Base-by-base conservation (phyloP, 169 alveolate genomes). In the Cryptosporidium viatorum region DNA sequence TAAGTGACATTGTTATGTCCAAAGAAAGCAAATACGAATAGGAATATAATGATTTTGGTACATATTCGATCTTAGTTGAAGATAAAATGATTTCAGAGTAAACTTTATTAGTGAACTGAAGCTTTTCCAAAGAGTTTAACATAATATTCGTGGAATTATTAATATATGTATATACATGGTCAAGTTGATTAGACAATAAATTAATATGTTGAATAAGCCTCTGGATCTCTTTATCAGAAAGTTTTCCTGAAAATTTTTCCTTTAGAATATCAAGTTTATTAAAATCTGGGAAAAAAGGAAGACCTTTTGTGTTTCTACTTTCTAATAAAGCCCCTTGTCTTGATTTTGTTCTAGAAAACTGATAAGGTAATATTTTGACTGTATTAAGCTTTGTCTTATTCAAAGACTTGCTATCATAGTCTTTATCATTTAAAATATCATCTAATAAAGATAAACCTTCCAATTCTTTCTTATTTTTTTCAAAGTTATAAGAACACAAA, bases 1-100 rank as follows among this genome's bases (percentile, higher is more conserved):
- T 73, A 41, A 55, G 62, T 1, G 35, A 73, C 86, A 73, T 73
- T 60, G 31, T 52, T 35, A 80, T 80, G 35, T 80, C 80, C 75
- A 80, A 65, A 18, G 35, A 80, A 21, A 80, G 48, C 12, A 80
- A 9, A 80, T 62, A 65, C 3, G 89, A 29, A 65, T 65, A 52
- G 7, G 80, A 62, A 41, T 80, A 80, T 16, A 80, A 16, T 18
- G 75, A 80, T n/a, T 18, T 52, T 45, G 89, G 89, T 4, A n/a
- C 65, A 16, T 35, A 41, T 37, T 62, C 43, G 2, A 6, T 37
- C 6, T 60, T 29, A 18, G 33, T 18, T 41, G 69, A 59, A 10
- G 73, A 65, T 5, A 59, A 48, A 41, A 80, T 59, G 50, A 80
- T 59, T 29, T 80, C 89, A 26, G 45, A 43, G 45, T 80, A 80